Conservation (phyloP, 108 stramenopile species). For the Cyclotella cryptica region DNA sequence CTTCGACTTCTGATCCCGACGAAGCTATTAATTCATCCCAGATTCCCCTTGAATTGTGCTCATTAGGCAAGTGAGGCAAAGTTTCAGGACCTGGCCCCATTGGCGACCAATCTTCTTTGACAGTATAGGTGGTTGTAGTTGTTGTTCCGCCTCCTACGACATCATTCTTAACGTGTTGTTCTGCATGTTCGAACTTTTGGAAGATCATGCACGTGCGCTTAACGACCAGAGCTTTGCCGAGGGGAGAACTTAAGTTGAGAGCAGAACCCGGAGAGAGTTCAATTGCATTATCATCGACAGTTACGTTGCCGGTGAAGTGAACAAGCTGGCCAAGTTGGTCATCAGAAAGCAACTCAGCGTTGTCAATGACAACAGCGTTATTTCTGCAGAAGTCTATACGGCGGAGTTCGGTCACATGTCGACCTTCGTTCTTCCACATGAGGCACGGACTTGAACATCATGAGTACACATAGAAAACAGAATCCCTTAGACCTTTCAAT, state of each 20-base stretch:
- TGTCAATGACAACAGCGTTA: conserved; percentile 52
- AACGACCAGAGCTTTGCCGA: conserved; percentile 51
- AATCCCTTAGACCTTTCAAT: neutral
- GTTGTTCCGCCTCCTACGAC: conserved; percentile 58
- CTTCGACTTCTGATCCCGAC: conserved; percentile 33
- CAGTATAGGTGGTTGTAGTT: conserved; percentile 53
- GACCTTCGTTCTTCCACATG: conserved; percentile 66
- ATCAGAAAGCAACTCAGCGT: conserved; percentile 42
- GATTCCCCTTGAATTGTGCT: conserved; percentile 38
- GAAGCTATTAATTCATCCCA: conserved; percentile 44
- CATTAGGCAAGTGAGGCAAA: conserved; percentile 46
- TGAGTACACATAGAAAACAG: neutral
- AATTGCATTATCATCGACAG: conserved; percentile 50
- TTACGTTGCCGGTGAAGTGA: conserved; percentile 59
- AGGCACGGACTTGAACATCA: conserved; percentile 35
- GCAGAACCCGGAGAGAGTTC: conserved; percentile 47
- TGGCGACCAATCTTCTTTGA: conserved; percentile 58
- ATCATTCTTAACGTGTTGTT: conserved; percentile 45
- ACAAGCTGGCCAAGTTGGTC: conserved; percentile 52
- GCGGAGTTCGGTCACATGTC: conserved; percentile 55
- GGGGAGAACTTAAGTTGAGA: conserved; percentile 50
- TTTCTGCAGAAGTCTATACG: conserved; percentile 64
- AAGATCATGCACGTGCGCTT: conserved; percentile 61
- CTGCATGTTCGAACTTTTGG: conserved; percentile 53
- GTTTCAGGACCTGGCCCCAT: conserved; percentile 42